phyloP scores from a whole-genome alignment of 108 stramenopile genomes.

The Craspedostauros australis region DNA sequence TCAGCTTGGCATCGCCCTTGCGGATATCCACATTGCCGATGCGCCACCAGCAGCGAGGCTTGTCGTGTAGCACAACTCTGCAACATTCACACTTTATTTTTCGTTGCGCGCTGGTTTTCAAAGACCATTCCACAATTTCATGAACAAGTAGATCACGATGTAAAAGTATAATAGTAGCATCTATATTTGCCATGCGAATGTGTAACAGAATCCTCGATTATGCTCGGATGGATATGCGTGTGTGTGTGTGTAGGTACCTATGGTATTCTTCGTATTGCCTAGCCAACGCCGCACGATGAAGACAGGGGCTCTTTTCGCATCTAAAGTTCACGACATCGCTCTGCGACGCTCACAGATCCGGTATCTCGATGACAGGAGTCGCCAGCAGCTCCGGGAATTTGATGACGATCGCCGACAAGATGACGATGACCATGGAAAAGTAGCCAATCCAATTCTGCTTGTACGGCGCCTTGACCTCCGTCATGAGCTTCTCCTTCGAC shows the following conservation, averaged over 20 bases:
- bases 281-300: too few relatives aligned
- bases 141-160: too few relatives aligned
- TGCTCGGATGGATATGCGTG: background rate
- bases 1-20: too few relatives aligned
- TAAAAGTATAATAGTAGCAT: too few relatives aligned
- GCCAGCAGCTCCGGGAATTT: conserved; percentile 77
- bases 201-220: background rate
- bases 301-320: too few relatives aligned
- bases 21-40: too few relatives aligned
- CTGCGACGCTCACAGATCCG: conserved; percentile 48
- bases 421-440: conserved; percentile 59
- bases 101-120: too few relatives aligned
- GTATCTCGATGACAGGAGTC: conserved; percentile 56
- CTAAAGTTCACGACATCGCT: background rate
- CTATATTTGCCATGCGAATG: too few relatives aligned
- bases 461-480: conserved; percentile 73
- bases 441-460: conserved; percentile 87
- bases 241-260: background rate
- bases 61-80: too few relatives aligned
- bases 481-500: conserved; percentile 56
- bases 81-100: too few relatives aligned
- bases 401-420: conserved; percentile 50
- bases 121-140: too few relatives aligned
- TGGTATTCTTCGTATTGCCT: background rate
- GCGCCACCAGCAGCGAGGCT: too few relatives aligned